Evolutionary conservation across 805 yeast genomes (phyloP), one percentile per base, ranked within the genome.

Genomic region (Yamadazyma tumulicola): DNA sequence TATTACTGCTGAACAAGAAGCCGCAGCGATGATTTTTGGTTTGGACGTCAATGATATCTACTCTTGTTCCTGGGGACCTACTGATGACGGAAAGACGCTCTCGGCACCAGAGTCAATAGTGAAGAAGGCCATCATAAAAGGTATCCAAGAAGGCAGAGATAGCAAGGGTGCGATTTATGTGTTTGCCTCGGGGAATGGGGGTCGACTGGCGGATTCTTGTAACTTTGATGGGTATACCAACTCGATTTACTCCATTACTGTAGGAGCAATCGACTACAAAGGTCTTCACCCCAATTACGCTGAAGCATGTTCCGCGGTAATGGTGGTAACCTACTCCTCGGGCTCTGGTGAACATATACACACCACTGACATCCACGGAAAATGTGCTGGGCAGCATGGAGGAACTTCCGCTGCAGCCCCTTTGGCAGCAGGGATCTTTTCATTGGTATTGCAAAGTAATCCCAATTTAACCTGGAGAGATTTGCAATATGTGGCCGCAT

Each of bases 331-430:
- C 0, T 93, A 88, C 52, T 81, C 94, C 3, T 85, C 96, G 2
- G 97, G 97, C 1, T 79, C 89, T 3, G 85, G 85, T 22, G 95
- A 86, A 52, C 83, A 78, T 51, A 91, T 93, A 38, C 89, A 85
- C 52, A 85, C 97, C 5, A 84, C 96, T 2, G 95, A 85, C 54
- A 72, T 85, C 27, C 69, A 79, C 32, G 72, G 73, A 5, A 59
- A 64, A 46, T 93, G 98, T 58, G 66, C 94, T 2, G 71, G 71
- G 24, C 57, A 48, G 17, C 98, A 93, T 57, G 96, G 97, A 8
- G 98, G 98, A 14, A 93, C 98, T 0, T 91, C 97, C 15, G 98
- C 98, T 0, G 97, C 98, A 11, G 98, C 98, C 0, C 98, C 98
- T 0, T 69, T 93, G 37, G 97, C 97, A 0, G 97, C 97, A 0